Conservation (phyloP, 768 basidiomycete genomes). For the Cyclocybe cylindracea region DNA sequence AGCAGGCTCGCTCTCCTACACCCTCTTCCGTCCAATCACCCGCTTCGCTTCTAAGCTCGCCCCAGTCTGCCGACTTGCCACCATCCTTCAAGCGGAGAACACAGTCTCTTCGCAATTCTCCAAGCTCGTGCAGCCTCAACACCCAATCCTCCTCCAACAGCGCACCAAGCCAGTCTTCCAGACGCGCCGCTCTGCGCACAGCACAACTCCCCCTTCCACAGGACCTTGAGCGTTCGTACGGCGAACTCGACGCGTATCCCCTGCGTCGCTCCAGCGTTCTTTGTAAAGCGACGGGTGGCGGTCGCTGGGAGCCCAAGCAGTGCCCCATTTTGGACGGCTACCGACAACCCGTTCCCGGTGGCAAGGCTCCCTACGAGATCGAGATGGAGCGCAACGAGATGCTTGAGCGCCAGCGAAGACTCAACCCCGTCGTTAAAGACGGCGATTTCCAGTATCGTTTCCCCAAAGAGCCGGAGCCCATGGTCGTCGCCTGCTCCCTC, state of each 20-base stretch:
- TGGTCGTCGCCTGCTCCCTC: constrained; percentile 45
- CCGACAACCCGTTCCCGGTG: constrained; percentile 63
- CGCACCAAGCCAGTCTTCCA: constrained; percentile 21
- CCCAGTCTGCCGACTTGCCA: constrained; percentile 19
- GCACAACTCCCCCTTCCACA: constrained; percentile 39
- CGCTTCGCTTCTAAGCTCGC: constrained; percentile 25
- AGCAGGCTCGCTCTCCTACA: constrained; percentile 30
- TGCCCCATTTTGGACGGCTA: constrained; percentile 44
- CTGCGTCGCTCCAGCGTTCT: constrained; percentile 63
- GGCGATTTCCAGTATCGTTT: constrained; percentile 69
- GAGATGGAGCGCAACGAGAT: constrained; percentile 70
- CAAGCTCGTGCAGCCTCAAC: constrained; percentile 35
- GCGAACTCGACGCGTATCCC: constrained; percentile 76
- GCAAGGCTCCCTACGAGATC: constrained; percentile 67
- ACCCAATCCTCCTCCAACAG: constrained; percentile 34
- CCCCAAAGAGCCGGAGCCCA: constrained; percentile 47
- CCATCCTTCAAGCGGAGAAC: constrained; percentile 28
- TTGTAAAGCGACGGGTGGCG: constrained; percentile 80
- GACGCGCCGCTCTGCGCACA: constrained; percentile 29
- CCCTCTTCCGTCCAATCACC: constrained; percentile 14
- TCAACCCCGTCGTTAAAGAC: constrained; percentile 69
- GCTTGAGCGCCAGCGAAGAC: constrained; percentile 45
- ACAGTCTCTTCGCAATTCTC: constrained; percentile 29
- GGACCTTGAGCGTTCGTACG: constrained; percentile 52
- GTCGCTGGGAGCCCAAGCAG: constrained; percentile 76